Conservation (phyloP, 257 asterid species). For the Pogostemon cablin region DNA sequence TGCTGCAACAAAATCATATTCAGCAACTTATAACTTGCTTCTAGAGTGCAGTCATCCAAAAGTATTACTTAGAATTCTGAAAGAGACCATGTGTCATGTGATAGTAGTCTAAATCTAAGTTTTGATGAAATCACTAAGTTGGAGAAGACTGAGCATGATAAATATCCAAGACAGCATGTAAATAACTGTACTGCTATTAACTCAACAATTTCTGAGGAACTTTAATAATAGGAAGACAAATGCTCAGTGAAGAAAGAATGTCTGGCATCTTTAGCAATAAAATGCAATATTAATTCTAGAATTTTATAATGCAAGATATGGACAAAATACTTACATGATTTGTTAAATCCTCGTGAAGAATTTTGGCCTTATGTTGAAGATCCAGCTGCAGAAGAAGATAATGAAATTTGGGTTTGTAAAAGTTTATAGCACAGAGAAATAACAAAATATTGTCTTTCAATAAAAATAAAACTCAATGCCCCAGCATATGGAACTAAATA, state of each 20-base stretch:
- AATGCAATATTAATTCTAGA: neutral
- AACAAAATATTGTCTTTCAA: neutral
- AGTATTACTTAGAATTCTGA: neutral
- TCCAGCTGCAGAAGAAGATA: slow-evolving; percentile 57
- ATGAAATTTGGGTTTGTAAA: slow-evolving; percentile 14
- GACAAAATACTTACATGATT: slow-evolving; percentile 53
- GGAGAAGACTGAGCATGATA: neutral
- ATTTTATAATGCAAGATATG: slow-evolving; percentile 13
- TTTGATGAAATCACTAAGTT: slow-evolving; percentile 1
- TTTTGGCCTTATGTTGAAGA: slow-evolving; percentile 68
- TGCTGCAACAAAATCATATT: neutral
- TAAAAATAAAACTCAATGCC: neutral
- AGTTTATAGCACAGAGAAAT: slow-evolving; percentile 11
- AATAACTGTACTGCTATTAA: neutral
- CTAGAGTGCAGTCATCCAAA: slow-evolving; percentile 2
- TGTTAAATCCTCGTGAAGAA: slow-evolving; percentile 74
- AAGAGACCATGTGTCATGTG: neutral
- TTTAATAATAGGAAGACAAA: neutral
- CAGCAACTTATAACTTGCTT: slow-evolving; percentile 18
- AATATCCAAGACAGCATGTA: neutral
- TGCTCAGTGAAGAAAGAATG: neutral
- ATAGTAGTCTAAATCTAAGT: slow-evolving; percentile 1
- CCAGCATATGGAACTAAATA: neutral
- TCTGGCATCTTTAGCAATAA: neutral
- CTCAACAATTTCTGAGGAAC: neutral